phyloP scores from a whole-genome alignment of 169 alveolate genomes.

The Cryptosporidium meleagridis region DNA sequence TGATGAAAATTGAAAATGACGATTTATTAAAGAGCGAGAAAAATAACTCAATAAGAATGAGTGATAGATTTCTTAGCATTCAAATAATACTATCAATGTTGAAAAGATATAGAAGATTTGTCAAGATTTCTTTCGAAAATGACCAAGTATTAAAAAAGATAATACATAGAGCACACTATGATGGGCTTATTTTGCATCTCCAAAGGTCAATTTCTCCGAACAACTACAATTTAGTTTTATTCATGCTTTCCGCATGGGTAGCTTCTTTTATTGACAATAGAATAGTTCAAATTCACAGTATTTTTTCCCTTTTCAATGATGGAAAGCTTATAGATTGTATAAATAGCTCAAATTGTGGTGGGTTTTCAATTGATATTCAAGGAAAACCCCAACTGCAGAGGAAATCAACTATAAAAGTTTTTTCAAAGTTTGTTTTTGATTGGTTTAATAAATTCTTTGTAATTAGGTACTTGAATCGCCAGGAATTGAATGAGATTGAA shows the following conservation, averaged over 20 bases:
- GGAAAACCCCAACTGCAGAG: background rate
- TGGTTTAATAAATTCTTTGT: background rate
- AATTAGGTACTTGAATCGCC: background rate
- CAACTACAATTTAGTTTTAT: background rate
- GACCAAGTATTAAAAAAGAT: conserved; percentile 9
- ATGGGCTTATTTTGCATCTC: conserved; percentile 35
- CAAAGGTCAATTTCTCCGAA: conserved; percentile 30
- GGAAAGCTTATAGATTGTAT: background rate
- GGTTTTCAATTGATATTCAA: background rate
- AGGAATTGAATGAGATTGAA: background rate
- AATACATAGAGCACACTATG: conserved; percentile 33
- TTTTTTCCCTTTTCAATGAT: background rate
- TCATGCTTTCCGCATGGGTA: conserved; percentile 40
- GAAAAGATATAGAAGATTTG: conserved; percentile 26
- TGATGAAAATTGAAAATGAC: conserved; percentile 17
- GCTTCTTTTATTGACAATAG: conserved; percentile 61
- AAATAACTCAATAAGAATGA: background rate
- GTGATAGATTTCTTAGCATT: conserved; percentile 36
- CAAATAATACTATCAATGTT: conserved; percentile 41
- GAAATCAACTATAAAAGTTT: background rate
- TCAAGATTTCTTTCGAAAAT: conserved; percentile 40
- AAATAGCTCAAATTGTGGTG: background rate
- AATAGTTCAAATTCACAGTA: conserved; percentile 8
- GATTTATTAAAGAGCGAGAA: background rate
- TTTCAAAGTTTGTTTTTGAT: background rate